Conservation (phyloP, 352 stramenopile species). For the Chrysophaeum taylorii region DNA sequence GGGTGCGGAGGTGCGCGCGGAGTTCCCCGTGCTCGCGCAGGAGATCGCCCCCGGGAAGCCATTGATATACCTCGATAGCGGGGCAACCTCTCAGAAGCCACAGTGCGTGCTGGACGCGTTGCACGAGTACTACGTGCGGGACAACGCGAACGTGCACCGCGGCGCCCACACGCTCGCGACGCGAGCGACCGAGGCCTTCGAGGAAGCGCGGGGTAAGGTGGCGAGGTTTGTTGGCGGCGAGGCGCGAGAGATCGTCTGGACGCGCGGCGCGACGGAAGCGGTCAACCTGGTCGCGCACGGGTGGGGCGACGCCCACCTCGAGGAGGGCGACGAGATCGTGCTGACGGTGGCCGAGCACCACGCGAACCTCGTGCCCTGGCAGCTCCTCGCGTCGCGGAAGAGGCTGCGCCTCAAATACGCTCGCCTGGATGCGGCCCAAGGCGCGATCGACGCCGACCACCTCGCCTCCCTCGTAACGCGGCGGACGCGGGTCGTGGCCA, state of each 20-base stretch:
- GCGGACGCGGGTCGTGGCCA: conserved; percentile 59
- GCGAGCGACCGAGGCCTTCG: conserved; percentile 59
- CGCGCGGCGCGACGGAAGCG: conserved; percentile 57
- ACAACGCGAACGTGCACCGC: conserved; percentile 68
- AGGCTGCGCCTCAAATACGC: conserved; percentile 49
- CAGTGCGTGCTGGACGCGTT: conserved; percentile 48
- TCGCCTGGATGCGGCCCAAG: conserved; percentile 31
- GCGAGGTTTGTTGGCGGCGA: conserved; percentile 52
- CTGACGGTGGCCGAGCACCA: conserved; percentile 69
- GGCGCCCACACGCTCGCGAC: conserved; percentile 59
- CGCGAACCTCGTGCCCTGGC: conserved; percentile 70
- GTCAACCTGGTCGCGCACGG: conserved; percentile 63
- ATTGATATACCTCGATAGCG: conserved; percentile 68
- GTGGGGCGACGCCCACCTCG: conserved; percentile 39
- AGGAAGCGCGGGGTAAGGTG: conserved; percentile 53
- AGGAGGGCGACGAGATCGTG: conserved; percentile 59
- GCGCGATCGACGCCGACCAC: conserved; percentile 38
- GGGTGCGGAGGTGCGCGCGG: no score
- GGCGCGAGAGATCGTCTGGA: conserved; percentile 62
- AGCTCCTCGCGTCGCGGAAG: conserved; percentile 52
- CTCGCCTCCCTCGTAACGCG: conserved; percentile 35
- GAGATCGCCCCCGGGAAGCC: conserved; percentile 20
- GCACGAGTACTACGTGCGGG: conserved; percentile 47
- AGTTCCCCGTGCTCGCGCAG: conserved; percentile 2
- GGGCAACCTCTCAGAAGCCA: conserved; percentile 68